Conservation (phyloP, 2,329 filamentous ascomycete genomes). For the Neopestalotiopsis sp. region DNA sequence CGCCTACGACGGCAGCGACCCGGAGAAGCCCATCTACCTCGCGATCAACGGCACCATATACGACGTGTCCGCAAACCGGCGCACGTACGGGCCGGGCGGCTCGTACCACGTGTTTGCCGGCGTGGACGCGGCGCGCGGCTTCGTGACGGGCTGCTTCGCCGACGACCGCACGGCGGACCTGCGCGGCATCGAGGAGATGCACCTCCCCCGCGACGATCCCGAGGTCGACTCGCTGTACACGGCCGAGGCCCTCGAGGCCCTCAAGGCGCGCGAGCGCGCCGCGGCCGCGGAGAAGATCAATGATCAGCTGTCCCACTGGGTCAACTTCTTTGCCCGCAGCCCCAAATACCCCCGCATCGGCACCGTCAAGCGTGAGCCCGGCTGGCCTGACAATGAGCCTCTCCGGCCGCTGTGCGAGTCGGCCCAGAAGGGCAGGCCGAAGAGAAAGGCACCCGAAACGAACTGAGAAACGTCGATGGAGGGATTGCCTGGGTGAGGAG, state of each 20-base stretch:
- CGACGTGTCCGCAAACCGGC: conserved; percentile 74
- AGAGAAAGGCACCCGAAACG: conserved; percentile 63
- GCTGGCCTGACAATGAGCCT: conserved; percentile 67
- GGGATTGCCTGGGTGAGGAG: no score
- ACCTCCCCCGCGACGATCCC: conserved; percentile 67
- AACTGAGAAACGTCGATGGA: conserved; percentile 22
- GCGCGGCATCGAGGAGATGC: conserved; percentile 87
- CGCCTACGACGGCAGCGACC: conserved; percentile 78
- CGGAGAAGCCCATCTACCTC: conserved; percentile 81
- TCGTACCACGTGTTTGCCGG: conserved; percentile 89
- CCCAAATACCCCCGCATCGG: conserved; percentile 85
- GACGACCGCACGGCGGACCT: conserved; percentile 86
- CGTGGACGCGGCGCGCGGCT: conserved; percentile 83
- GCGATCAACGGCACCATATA: conserved; percentile 88
- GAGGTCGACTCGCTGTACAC: conserved; percentile 65
- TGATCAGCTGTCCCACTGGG: conserved; percentile 79
- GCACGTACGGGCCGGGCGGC: conserved; percentile 82
- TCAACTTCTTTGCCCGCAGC: conserved; percentile 79
- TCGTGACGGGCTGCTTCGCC: conserved; percentile 90
- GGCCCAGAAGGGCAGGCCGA: conserved; percentile 65
- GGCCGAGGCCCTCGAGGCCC: conserved; percentile 55
- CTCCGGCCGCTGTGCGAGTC: conserved; percentile 71
- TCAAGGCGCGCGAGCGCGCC: conserved; percentile 70
- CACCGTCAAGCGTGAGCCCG: conserved; percentile 66
- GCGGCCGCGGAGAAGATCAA: conserved; percentile 69